Percentiles rank a stretch among this genome's conserved stretches.
Conservation (phyloP, 208 protist genomes). For the Trypanosoma congolense region DNA sequence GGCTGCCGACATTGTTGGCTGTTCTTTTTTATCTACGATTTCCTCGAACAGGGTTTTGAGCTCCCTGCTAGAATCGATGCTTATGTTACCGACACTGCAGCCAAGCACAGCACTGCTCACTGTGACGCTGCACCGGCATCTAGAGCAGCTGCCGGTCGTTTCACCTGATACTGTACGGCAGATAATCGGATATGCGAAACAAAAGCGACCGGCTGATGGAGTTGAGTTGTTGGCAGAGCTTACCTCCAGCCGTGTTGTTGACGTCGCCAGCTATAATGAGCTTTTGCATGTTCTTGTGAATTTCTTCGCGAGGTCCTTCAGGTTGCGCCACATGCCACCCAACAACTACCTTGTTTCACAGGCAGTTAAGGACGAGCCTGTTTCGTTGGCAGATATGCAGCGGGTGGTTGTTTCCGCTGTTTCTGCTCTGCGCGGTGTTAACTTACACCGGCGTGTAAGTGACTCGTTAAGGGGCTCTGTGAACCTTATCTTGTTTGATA, state of each 20-base stretch:
- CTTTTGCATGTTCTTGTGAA: constrained; percentile 59
- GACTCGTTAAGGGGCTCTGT: constrained; percentile 74
- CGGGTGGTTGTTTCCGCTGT: constrained; percentile 61
- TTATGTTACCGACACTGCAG: constrained; percentile 56
- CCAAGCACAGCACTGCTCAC: constrained; percentile 47
- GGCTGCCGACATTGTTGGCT: constrained; percentile 49
- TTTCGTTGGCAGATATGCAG: constrained; percentile 33
- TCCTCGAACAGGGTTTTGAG: constrained; percentile 21
- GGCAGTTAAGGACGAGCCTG: constrained; percentile 19
- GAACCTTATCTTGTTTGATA: constrained; percentile 86
- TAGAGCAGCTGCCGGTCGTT: constrained; percentile 56
- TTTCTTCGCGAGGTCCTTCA: constrained; percentile 56
- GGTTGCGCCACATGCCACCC: constrained; percentile 71
- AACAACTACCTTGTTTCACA: constrained; percentile 65
- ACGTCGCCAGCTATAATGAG: constrained; percentile 56
- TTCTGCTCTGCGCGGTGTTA: constrained; percentile 55
- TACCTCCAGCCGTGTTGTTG: constrained; percentile 62
- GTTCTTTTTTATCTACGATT: constrained; percentile 63
- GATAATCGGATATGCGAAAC: constrained; percentile 48
- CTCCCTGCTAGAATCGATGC: constrained; percentile 50
- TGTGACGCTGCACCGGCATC: constrained; percentile 72
- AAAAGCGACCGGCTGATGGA: constrained; percentile 50
- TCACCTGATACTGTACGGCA: constrained; percentile 47
- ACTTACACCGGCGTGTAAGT: constrained; percentile 75
- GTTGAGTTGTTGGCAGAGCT: constrained; percentile 76